These are phyloP conservation scores for Onygenales sp. DNA, from an alignment of 2,329 filamentous ascomycete species.

Conservation along the genomic window DNA sequence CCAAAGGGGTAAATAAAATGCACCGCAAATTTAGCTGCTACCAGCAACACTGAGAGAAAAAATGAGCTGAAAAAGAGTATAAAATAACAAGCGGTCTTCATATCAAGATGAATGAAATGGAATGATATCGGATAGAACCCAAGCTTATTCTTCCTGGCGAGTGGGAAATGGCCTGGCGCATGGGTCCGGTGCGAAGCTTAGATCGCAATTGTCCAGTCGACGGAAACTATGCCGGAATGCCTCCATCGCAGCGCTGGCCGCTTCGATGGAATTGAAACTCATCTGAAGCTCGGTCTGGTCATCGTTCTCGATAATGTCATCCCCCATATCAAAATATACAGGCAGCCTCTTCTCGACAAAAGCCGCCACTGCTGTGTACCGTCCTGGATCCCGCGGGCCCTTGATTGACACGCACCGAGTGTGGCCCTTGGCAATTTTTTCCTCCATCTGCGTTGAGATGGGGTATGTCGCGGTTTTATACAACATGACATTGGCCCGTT, in stretches of 20 bases:
- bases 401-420: constrained; percentile 19
- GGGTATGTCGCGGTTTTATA: constrained; percentile 23
- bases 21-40: no score
- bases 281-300: constrained; percentile 9
- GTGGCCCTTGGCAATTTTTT: constrained; percentile 15
- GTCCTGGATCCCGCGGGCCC: constrained; percentile 5
- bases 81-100: no score
- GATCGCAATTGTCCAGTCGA: constrained; percentile 6
- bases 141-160: not conserved
- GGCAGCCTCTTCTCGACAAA: constrained; percentile 6
- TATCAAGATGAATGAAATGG: no score
- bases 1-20: no score
- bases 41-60: no score
- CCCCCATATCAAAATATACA: constrained; percentile 10
- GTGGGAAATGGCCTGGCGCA: constrained; percentile 10
- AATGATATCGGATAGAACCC: not conserved
- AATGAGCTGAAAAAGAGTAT: no score
- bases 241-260: constrained; percentile 5
- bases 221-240: not conserved
- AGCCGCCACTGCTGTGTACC: constrained; percentile 6
- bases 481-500: constrained; percentile 14
- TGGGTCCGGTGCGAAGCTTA: constrained; percentile 10
- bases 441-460: constrained; percentile 15
- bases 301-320: constrained; percentile 9
- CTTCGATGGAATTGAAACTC: constrained; percentile 12